phyloP scores from a whole-genome alignment of 768 basidiomycete species.

The Lactarius indigo region DNA sequence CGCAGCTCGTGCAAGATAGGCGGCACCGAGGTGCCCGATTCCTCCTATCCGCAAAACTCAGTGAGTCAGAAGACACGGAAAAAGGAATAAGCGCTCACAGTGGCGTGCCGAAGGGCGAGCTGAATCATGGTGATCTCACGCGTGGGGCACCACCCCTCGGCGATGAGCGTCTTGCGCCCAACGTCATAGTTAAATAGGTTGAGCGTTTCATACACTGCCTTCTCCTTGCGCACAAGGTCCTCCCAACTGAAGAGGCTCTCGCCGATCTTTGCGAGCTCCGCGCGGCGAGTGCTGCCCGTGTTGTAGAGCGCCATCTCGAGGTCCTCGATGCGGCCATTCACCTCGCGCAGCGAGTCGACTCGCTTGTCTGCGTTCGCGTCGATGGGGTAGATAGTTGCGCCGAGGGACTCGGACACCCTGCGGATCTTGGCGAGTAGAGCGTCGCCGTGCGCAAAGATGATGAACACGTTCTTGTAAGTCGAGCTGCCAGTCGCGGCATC shows the following conservation, averaged over 20 bases:
- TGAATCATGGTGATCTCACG: conserved; percentile 87
- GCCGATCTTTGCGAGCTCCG: conserved; percentile 79
- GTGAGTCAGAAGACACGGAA: background rate
- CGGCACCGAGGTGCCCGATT: conserved; percentile 87
- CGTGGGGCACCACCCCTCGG: conserved; percentile 97
- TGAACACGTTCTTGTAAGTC: conserved; percentile 97
- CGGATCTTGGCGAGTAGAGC: conserved; percentile 93
- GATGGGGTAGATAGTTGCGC: conserved; percentile 94
- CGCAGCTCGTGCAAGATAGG: conserved; percentile 89
- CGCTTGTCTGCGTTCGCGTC: conserved; percentile 94
- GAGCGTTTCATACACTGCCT: conserved; percentile 91
- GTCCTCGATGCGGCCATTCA: conserved; percentile 86
- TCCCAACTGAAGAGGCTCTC: conserved; percentile 87
- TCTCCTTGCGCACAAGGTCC: conserved; percentile 93
- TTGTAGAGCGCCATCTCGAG: conserved; percentile 85
- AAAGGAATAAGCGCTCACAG: conserved; percentile 41
- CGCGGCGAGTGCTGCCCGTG: conserved; percentile 77
- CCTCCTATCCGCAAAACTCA: conserved; percentile 47
- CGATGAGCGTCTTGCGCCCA: conserved; percentile 89
- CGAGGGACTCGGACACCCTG: conserved; percentile 99
- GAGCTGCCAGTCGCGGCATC: conserved; percentile 80
- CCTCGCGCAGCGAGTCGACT: conserved; percentile 83
- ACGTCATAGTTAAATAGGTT: conserved; percentile 96
- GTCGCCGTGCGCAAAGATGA: conserved; percentile 97
- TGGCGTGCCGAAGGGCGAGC: conserved; percentile 81